Conservation (phyloP, 192 early-diverging fungal genomes). For the Backusella parvicylindrica region DNA sequence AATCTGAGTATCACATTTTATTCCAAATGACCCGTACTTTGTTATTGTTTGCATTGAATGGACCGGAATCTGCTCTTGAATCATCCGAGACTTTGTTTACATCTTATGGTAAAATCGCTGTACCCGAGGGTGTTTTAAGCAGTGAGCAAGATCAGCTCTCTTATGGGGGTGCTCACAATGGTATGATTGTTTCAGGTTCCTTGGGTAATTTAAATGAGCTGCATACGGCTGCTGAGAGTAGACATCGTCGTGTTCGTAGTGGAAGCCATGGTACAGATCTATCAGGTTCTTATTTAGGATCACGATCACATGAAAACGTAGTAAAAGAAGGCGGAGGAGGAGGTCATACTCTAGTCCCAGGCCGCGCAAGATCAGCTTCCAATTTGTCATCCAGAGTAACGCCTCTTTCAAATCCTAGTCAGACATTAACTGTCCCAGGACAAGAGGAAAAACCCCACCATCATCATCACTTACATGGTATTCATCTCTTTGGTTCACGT, state of each 20-base stretch:
- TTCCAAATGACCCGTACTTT: constrained; percentile 60
- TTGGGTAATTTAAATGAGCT: constrained; percentile 8
- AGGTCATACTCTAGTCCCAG: neutral
- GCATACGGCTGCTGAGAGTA: neutral
- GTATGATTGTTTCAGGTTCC: constrained; percentile 12
- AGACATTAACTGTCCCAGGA: neutral
- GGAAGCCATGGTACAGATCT: constrained; percentile 2
- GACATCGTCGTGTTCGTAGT: constrained; percentile 12
- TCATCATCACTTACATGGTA: constrained; percentile 5
- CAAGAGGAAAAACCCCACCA: neutral
- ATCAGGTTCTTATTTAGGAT: neutral
- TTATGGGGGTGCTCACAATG: constrained; percentile 13
- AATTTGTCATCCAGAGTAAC: neutral
- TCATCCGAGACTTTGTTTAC: constrained; percentile 59
- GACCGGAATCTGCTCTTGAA: constrained; percentile 50
- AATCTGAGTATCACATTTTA: constrained; percentile 57
- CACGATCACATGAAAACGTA: constrained; percentile 19
- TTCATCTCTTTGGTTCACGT: constrained; percentile 26
- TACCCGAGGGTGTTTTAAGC: constrained; percentile 24
- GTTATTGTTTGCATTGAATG: constrained; percentile 48
- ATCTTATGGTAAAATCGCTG: constrained; percentile 54
- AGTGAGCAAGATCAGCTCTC: constrained; percentile 32
- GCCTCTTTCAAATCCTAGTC: neutral
- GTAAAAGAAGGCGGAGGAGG: constrained; percentile 1
- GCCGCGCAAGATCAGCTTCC: constrained; percentile 3